Percentiles rank a stretch among this genome's conserved stretches.
Conservation (phyloP, 148 eudicot genomes). For the Fallopia convolvulus region DNA sequence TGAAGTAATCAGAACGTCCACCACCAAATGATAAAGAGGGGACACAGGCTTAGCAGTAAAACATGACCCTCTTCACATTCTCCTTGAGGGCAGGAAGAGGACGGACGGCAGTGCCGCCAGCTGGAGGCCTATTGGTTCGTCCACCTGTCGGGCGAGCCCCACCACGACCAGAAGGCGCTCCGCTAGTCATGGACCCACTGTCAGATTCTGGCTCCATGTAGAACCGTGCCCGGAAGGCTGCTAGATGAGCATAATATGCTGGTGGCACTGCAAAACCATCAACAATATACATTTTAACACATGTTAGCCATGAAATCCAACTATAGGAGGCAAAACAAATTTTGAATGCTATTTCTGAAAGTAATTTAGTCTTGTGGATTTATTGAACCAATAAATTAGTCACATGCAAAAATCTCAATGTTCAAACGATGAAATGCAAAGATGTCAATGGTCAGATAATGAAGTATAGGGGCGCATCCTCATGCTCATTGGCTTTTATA, state of each 20-base stretch:
- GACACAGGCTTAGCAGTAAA: constrained; percentile 32
- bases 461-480: too few relatives aligned
- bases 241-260: constrained; percentile 73
- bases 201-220: constrained; percentile 71
- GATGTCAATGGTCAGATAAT: too few relatives aligned
- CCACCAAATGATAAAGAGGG: too few relatives aligned
- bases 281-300: not conserved
- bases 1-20: too few relatives aligned
- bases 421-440: not conserved
- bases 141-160: constrained; percentile 26
- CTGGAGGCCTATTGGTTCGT: constrained; percentile 35
- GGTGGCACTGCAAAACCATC: constrained; percentile 45
- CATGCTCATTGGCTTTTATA: too few relatives aligned
- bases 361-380: too few relatives aligned
- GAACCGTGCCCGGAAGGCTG: constrained; percentile 70
- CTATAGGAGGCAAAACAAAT: too few relatives aligned
- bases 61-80: constrained; percentile 63
- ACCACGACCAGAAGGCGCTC: constrained; percentile 36
- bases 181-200: constrained; percentile 52
- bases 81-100: constrained; percentile 69
- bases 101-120: constrained; percentile 47
- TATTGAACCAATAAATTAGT: too few relatives aligned
- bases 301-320: too few relatives aligned
- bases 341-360: too few relatives aligned
- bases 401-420: not conserved